A percentile compares a stretch with the other conserved stretches of the same genome.
phyloP scores from a whole-genome alignment of 2,329 filamentous ascomycete genomes.

The Colletotrichum gloeosporioides region DNA sequence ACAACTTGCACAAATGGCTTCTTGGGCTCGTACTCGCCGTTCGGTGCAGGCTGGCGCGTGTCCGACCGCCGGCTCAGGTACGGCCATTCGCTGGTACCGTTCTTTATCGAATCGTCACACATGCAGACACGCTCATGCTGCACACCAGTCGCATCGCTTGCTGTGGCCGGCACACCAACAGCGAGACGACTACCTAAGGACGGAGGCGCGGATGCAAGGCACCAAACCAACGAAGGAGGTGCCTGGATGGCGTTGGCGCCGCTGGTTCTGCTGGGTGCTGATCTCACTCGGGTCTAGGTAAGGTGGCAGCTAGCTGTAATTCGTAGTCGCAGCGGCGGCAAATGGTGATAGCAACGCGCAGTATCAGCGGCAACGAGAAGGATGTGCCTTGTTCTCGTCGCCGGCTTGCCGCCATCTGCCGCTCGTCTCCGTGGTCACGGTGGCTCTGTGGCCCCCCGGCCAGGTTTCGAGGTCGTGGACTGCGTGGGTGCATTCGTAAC shows the following conservation, averaged over 20 bases:
- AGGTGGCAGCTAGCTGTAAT: background rate
- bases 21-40: constrained; percentile 18
- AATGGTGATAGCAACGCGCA: background rate
- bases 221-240: constrained; percentile 7
- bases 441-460: background rate
- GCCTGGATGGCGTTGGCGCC: constrained; percentile 1
- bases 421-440: constrained; percentile 5
- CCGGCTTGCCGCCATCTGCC: constrained; percentile 6
- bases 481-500: constrained; percentile 5
- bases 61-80: constrained; percentile 12
- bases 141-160: constrained; percentile 23
- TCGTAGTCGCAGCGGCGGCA: constrained; percentile 10
- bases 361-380: constrained; percentile 3
- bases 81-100: constrained; percentile 16
- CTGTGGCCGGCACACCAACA: background rate
- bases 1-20: constrained; percentile 23
- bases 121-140: constrained; percentile 15
- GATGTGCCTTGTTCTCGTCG: background rate
- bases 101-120: constrained; percentile 19
- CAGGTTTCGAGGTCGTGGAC: background rate
- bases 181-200: background rate
- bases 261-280: background rate
- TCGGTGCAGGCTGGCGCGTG: constrained; percentile 8
- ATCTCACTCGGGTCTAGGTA: constrained; percentile 1
- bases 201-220: constrained; percentile 16